A percentile compares a stretch with the other conserved stretches of the same genome.
Conservation (phyloP, 1,284 basidiomycete genomes). For the Apiotrichum akiyoshidainum region DNA sequence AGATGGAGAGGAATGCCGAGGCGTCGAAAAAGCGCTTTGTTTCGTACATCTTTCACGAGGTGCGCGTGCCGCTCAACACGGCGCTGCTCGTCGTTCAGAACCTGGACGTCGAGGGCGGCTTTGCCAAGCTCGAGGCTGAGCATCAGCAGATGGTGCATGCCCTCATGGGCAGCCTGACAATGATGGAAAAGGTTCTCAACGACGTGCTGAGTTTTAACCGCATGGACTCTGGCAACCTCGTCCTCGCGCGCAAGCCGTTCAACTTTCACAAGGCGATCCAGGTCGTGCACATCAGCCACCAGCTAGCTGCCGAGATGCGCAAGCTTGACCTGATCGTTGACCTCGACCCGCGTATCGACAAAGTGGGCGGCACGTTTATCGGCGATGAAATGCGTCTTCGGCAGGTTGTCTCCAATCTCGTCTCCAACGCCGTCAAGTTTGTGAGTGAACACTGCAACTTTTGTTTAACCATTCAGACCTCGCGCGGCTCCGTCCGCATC, state of each 20-base stretch:
- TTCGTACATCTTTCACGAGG: constrained; percentile 64
- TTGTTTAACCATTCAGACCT: too few relatives aligned
- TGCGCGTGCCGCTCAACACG: constrained; percentile 85
- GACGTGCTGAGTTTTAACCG: constrained; percentile 63
- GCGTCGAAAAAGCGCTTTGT: constrained; percentile 75
- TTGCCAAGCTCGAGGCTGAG: constrained; percentile 34
- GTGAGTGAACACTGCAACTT: constrained; percentile 43
- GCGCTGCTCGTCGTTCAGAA: constrained; percentile 85
- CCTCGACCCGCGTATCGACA: constrained; percentile 70
- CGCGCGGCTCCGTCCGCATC: too few relatives aligned
- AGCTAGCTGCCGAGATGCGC: constrained; percentile 69
- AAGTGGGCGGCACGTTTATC: constrained; percentile 52
- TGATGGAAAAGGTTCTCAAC: constrained; percentile 73
- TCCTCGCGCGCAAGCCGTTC: constrained; percentile 60
- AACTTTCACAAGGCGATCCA: constrained; percentile 77
- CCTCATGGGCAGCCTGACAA: constrained; percentile 73
- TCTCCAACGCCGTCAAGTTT: constrained; percentile 58
- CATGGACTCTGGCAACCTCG: constrained; percentile 51
- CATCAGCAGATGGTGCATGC: constrained; percentile 47
- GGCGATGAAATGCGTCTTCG: constrained; percentile 65
- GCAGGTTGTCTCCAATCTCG: constrained; percentile 62
- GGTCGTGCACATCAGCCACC: constrained; percentile 73
- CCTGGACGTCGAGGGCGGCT: constrained; percentile 63
- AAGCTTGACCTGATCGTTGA: constrained; percentile 65
- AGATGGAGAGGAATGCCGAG: constrained; percentile 72